These are phyloP conservation scores for Daldinia eschscholtzii DNA, from an alignment of 2,329 filamentous ascomycete species.

Conservation along the genomic window DNA sequence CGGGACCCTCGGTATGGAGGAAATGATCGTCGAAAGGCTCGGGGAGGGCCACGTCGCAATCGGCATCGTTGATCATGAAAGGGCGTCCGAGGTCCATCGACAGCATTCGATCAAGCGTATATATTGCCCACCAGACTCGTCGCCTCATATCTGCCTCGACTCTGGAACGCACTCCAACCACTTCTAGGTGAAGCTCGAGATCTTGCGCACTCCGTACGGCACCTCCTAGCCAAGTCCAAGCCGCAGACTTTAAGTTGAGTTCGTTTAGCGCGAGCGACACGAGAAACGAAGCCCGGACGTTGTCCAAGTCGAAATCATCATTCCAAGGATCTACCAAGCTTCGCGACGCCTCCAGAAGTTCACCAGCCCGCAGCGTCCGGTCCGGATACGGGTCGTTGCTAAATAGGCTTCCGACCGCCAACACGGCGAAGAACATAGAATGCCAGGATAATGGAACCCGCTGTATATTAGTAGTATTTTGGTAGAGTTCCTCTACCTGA, in stretches of 20 bases:
- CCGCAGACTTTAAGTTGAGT: constrained; percentile 85
- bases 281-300: constrained; percentile 78
- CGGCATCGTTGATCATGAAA: constrained; percentile 84
- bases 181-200: constrained; percentile 82
- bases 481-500: constrained; percentile 83
- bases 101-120: constrained; percentile 85
- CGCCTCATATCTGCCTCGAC: constrained; percentile 88
- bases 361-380: constrained; percentile 65
- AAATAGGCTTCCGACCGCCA: constrained; percentile 86
- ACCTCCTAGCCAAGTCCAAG: constrained; percentile 86
- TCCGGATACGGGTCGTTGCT: constrained; percentile 67
- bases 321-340: constrained; percentile 83
- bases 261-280: constrained; percentile 85
- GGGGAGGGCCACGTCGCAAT: constrained; percentile 87
- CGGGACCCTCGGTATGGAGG: constrained; percentile 70
- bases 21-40: constrained; percentile 84
- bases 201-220: constrained; percentile 86
- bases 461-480: constrained; percentile 69
- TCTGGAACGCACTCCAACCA: constrained; percentile 73
- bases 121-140: constrained; percentile 93
- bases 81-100: constrained; percentile 85
- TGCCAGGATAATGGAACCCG: constrained; percentile 77
- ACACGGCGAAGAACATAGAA: constrained; percentile 83
- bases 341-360: constrained; percentile 79
- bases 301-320: constrained; percentile 80